Evolutionary conservation across 2,329 filamentous ascomycete species (phyloP), one percentile per base, ranked within the genome.

Genomic region (Beauveria australis): DNA sequence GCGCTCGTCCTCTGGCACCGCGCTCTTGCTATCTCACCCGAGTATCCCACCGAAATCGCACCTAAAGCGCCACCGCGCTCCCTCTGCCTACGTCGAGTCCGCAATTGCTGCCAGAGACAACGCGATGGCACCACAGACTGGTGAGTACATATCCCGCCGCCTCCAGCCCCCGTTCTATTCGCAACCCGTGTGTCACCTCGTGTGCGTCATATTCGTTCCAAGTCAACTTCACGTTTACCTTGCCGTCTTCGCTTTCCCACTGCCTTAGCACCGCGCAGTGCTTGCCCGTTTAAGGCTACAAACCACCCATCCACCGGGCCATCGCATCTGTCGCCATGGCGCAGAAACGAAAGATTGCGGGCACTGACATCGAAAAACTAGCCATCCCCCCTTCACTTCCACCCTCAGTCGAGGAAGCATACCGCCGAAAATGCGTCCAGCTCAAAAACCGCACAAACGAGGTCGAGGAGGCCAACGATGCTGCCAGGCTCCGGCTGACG

Each of bases 341-440:
- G 59, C 63, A 72, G 67, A 74, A 78, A 66, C 68, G 69, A 63
- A 74, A 71, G 64, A 66, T 68, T 58, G 66, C 70, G 60, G 70
- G 73, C 67, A 69, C 73, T 75, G 71, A 78, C 69, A 64, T 67
- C 59, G 61, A 66, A 64, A 64, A 67, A 69, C 72, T 69, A 73
- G 76, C 77, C 63, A 78, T 83, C 59, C 84, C 84, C 33, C 83
- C 85, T 18, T 75, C 84, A 46, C 79, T 89, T 4, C 91, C 93
- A 22, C 93, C 94, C 18, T 96, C 92, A 18, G 92, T 97, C 64
- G 93, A 99, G 75, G 89, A 93, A 72, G 92, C 93, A 55, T 99
- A 97, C 76, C 92, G 94, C 69, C 86, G 91, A 65, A 97, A 99
- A 84, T 97, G 93, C 74, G 91, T 97, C 71, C 89, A 95, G 68